Base-by-base conservation (phyloP, 768 basidiomycete genomes). In the Boletus rex-veris region DNA sequence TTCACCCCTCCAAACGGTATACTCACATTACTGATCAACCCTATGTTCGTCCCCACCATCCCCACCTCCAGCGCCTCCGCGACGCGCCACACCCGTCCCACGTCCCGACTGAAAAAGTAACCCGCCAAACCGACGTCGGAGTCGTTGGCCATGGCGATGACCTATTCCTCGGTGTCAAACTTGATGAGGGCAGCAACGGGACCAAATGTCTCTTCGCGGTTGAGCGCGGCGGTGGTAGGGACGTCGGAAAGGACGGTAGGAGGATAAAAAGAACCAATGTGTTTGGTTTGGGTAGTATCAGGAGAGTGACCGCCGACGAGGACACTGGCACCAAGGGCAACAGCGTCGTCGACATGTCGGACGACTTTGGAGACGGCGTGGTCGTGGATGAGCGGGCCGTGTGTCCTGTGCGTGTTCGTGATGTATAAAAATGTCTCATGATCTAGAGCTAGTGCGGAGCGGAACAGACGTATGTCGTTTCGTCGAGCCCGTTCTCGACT, bases 101-200 rank as follows among this genome's bases (percentile, higher is more conserved):
- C 77, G 66, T 98, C 95, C 37, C 83, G 71, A 35, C 84, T 81
- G 77, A 85, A 99, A 77, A 98, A 95, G 73, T 98, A 97, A 5
- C 94, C 95, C 18, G 96, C 93, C 19, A 99, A 77, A 0, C 97
- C 97, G 26, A 89, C 82, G 18, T 90, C 82, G 1, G 85, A 78
- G 61, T 81, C 74, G 71, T 99, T 98, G 31, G 96, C 96, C 48
- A 92, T 71, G 60, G 78, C 77, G 51, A 98, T 77, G 1, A 93
- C 94, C 69, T 98, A 89, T 41, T 94, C 93, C 73, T 99, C 97
- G 0, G 92, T 93, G 70, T 90, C 84, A 65, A 99, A 99, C 65
- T 86, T 87, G 68, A 81, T 85, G 21, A 99, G 74, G 7, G 90
- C 88, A 0, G 93, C 93, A 37, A 96, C 71, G 0, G 92, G 95